Evolutionary conservation across 257 asterid species (phyloP), one percentile per base, ranked within the genome.

Genomic region (Primulina eburnea): DNA sequence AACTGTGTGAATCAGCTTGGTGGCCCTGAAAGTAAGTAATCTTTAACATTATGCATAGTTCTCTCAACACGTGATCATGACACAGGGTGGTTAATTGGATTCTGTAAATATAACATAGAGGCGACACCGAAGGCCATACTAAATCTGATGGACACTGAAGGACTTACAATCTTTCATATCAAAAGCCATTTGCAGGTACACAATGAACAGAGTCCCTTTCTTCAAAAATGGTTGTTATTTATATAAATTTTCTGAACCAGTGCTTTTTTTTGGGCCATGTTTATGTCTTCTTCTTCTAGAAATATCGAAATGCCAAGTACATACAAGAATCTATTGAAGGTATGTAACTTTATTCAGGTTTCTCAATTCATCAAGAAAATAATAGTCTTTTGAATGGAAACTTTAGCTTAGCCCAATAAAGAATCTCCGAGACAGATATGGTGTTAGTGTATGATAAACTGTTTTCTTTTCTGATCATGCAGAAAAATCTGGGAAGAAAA

Each of bases 81-180:
- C 32, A 9, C 65, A 40, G 60, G 37, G 16, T 79, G 38, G 56
- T 57, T 64, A 56, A 43, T 61, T 68, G 57, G 57, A 50, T 50
- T 2, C 12, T 50, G 1, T 68, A 64, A 47, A 6, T 14, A 17
- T 76, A 72, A 43, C 28, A 67, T 72, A 93, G 98, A 85, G 86
- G 97, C 98, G 61, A 93, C 98, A 53, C 98, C 98, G 8, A 93
- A 93, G 84, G 92, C 89, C 26, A 85, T 93, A 72, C 85, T 93
- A 6, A 93, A 77, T 85, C 73, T 93, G 81, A 93, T 93, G 98
- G 92, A 83, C 20, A 71, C 88, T 55, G 95, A 90, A 53, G 88
- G 97, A 37, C 84, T 93, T 61, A 90, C 97, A 34, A 90, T 93
- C 69, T 86, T 87, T 77, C 98, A 93, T 80, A 90, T 93, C 74